Conservation (phyloP, 2,329 filamentous ascomycete genomes). For the Fonsecaea monophora region DNA sequence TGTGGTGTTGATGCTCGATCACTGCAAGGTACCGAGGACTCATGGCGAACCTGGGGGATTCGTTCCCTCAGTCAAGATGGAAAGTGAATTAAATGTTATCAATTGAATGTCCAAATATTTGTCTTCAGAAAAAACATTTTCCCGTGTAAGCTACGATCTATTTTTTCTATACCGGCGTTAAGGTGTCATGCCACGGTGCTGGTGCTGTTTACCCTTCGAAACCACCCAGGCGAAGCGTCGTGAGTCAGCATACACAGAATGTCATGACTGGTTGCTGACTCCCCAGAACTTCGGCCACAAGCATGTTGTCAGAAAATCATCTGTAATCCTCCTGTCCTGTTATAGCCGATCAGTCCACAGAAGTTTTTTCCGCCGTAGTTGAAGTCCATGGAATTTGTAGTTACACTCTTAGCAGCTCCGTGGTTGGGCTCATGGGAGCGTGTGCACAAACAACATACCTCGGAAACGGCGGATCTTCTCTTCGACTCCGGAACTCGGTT, state of each 20-base stretch:
- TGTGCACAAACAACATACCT: not conserved
- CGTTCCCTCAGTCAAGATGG: too few relatives aligned
- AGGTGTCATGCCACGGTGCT: not conserved
- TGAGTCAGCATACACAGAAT: not conserved
- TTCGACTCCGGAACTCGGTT: constrained; percentile 17
- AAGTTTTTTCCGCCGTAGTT: too few relatives aligned
- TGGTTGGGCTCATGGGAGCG: not conserved
- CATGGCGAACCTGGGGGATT: not conserved
- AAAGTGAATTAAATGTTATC: not conserved
- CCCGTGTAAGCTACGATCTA: not conserved
- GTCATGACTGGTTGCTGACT: not conserved
- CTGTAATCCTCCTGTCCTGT: not conserved
- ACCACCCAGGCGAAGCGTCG: not conserved
- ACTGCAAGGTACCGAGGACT: not conserved
- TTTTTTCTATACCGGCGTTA: not conserved
- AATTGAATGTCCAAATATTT: too few relatives aligned
- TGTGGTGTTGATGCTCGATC: not conserved
- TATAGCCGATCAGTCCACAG: not conserved
- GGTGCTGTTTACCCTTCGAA: not conserved
- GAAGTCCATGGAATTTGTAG: not conserved
- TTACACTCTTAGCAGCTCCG: not conserved
- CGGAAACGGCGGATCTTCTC: constrained; percentile 3
- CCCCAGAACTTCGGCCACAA: not conserved
- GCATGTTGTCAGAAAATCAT: not conserved
- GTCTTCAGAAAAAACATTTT: too few relatives aligned